Conservation (phyloP, 371 early-diverging fungal genomes). For the Choanephora cucurbitarum region DNA sequence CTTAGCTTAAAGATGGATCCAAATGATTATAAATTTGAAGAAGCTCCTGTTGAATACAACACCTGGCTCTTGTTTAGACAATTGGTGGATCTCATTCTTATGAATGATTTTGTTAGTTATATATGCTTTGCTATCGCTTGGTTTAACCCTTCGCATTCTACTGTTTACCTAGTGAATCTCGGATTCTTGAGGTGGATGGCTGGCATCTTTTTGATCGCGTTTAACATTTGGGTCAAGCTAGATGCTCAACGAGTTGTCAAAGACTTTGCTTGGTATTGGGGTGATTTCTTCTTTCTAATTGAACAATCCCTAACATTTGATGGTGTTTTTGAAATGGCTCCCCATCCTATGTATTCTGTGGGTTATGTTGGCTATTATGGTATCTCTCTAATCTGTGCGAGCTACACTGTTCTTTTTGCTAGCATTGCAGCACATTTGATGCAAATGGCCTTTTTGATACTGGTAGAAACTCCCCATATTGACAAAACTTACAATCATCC, state of each 20-base stretch:
- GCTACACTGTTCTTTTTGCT: conserved; percentile 82
- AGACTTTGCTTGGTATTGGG: conserved; percentile 97
- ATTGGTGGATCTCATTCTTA: conserved; percentile 81
- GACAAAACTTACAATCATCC: conserved; percentile 84
- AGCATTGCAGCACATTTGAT: conserved; percentile 79
- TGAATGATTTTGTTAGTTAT: conserved; percentile 85
- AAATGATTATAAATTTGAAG: conserved; percentile 68
- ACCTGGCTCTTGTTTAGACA: conserved; percentile 89
- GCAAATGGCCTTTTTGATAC: conserved; percentile 80
- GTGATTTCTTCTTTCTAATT: conserved; percentile 91
- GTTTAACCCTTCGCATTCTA: conserved; percentile 47
- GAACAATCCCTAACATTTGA: conserved; percentile 81
- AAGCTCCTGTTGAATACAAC: conserved; percentile 82
- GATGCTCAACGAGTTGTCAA: conserved; percentile 90
- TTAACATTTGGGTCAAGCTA: conserved; percentile 90
- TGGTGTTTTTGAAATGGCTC: conserved; percentile 91
- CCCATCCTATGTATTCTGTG: conserved; percentile 96
- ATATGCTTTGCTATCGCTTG: conserved; percentile 72
- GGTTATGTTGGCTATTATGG: conserved; percentile 94
- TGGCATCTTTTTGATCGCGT: conserved; percentile 72
- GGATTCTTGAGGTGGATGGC: conserved; percentile 62
- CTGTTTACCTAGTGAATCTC: conserved; percentile 45
- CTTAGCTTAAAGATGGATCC: conserved; percentile 75
- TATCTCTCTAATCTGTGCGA: conserved; percentile 75
- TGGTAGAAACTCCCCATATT: conserved; percentile 88